Evolutionary conservation across 805 yeast species (phyloP).

Genomic region (Myxozyma monticola): DNA sequence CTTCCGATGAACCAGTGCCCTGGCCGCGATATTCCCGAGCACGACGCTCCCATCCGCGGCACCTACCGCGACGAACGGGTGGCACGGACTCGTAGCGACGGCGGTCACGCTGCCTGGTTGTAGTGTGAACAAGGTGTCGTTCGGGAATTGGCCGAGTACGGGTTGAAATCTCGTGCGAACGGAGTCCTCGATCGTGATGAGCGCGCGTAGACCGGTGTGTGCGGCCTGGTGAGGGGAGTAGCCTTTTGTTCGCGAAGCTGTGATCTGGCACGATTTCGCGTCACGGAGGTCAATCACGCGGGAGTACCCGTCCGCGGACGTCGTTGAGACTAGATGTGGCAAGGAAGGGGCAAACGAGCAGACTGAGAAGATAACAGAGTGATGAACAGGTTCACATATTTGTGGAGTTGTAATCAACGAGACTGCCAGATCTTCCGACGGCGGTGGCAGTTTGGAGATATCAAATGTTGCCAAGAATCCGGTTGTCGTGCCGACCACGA

Average conservation of each 20-base stretch:
- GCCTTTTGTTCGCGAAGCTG: slow-evolving; percentile 10
- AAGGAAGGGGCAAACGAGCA: slow-evolving; percentile 1
- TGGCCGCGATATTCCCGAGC: slow-evolving; percentile 15
- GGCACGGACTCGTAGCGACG: slow-evolving; percentile 20
- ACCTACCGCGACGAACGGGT: slow-evolving; percentile 25
- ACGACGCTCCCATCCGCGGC: slow-evolving; percentile 28
- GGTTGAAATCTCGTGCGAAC: neutral
- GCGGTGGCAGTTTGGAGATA: neutral
- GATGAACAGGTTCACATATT: slow-evolving; percentile 18
- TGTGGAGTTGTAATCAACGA: slow-evolving; percentile 6
- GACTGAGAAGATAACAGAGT: slow-evolving; percentile 4
- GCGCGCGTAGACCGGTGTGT: neutral
- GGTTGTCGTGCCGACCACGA: slow-evolving; percentile 27
- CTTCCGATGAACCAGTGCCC: slow-evolving; percentile 4
- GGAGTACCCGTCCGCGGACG: slow-evolving; percentile 21
- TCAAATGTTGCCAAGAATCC: slow-evolving; percentile 27
- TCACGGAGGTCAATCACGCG: slow-evolving; percentile 21
- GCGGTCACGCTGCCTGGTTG: slow-evolving; percentile 19
- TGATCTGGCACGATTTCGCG: slow-evolving; percentile 5
- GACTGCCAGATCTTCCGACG: neutral
- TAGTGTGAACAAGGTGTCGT: neutral
- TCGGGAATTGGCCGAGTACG: neutral
- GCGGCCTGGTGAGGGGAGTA: neutral
- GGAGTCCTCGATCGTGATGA: slow-evolving; percentile 9
- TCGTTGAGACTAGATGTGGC: slow-evolving; percentile 11